phyloP scores from a whole-genome alignment of 768 basidiomycete genomes.

The Galerina marginata region DNA sequence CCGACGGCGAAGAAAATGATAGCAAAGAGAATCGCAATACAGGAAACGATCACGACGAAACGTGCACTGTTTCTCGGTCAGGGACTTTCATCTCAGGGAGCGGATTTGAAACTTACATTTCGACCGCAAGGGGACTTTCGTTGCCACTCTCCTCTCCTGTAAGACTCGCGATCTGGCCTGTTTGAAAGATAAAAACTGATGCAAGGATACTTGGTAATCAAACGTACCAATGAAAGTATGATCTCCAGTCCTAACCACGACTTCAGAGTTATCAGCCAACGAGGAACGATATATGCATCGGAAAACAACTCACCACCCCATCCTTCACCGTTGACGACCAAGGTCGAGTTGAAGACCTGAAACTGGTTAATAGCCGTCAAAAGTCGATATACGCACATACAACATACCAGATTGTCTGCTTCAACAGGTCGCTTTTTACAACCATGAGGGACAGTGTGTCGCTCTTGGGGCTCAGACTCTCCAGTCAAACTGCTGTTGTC shows the following conservation, averaged over 20 bases:
- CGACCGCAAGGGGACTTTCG: slow-evolving; percentile 66
- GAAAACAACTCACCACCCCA: slow-evolving; percentile 57
- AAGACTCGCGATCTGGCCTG: slow-evolving; percentile 71
- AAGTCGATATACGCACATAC: background rate
- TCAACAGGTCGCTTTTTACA: slow-evolving; percentile 56
- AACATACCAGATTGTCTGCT: slow-evolving; percentile 63
- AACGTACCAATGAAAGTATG: slow-evolving; percentile 63
- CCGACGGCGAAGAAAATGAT: slow-evolving; percentile 70
- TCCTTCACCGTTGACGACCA: slow-evolving; percentile 74
- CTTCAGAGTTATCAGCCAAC: slow-evolving; percentile 32
- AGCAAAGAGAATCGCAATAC: slow-evolving; percentile 65
- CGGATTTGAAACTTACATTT: slow-evolving; percentile 53
- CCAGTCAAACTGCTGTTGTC: slow-evolving; percentile 76
- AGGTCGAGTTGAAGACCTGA: slow-evolving; percentile 73
- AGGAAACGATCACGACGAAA: slow-evolving; percentile 67
- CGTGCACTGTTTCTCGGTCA: slow-evolving; percentile 43
- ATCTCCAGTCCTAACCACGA: slow-evolving; percentile 71
- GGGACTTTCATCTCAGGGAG: background rate
- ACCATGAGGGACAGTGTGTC: slow-evolving; percentile 52
- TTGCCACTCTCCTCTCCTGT: slow-evolving; percentile 70
- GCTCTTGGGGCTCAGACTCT: slow-evolving; percentile 73
- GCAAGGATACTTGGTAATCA: background rate
- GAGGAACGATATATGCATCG: background rate
- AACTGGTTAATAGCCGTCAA: background rate
- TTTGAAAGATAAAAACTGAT: slow-evolving; percentile 9